Percentiles rank a stretch among this genome's conserved stretches.
Evolutionary conservation across 345 rosid species (phyloP).

Genomic region (Populus pruinosa): DNA sequence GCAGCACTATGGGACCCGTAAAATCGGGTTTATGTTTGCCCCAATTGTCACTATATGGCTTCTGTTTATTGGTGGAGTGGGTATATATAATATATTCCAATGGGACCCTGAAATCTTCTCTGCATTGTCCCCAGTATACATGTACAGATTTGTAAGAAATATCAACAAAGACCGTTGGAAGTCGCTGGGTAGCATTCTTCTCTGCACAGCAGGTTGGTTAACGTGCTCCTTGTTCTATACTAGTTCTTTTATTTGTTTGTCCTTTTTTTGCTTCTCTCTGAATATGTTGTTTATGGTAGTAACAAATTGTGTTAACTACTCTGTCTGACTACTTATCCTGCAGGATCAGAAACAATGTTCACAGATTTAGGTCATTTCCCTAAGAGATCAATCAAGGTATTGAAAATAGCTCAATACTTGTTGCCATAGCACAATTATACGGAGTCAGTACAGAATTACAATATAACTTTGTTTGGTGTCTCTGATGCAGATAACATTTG

Average conservation of each 20-base stretch:
- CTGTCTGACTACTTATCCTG: neutral
- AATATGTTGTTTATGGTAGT: too few relatives aligned
- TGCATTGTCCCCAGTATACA: slow-evolving; percentile 45
- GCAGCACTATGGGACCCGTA: slow-evolving; percentile 51
- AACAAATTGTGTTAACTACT: neutral
- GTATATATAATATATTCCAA: slow-evolving; percentile 40
- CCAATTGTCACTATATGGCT: slow-evolving; percentile 56
- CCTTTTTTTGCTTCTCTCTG: neutral
- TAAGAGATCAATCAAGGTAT: slow-evolving; percentile 50
- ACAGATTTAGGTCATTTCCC: slow-evolving; percentile 68
- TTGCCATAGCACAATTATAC: neutral
- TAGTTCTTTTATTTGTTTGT: neutral
- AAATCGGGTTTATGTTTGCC: slow-evolving; percentile 51
- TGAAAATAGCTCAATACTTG: neutral
- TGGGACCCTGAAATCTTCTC: slow-evolving; percentile 30
- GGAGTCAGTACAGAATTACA: neutral
- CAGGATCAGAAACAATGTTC: slow-evolving; percentile 73
- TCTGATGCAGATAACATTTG: slow-evolving; percentile 46
- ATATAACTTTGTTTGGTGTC: neutral
- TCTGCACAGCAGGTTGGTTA: slow-evolving; percentile 53
- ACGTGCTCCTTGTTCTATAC: neutral
- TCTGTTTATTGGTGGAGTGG: slow-evolving; percentile 46
- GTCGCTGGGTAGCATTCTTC: slow-evolving; percentile 50
- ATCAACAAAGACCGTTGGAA: slow-evolving; percentile 33
- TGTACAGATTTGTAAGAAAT: slow-evolving; percentile 37